A percentile compares a stretch with the other conserved stretches of the same genome.
Conservation (phyloP, 2,329 filamentous ascomycete genomes). For the Metarhizium album region DNA sequence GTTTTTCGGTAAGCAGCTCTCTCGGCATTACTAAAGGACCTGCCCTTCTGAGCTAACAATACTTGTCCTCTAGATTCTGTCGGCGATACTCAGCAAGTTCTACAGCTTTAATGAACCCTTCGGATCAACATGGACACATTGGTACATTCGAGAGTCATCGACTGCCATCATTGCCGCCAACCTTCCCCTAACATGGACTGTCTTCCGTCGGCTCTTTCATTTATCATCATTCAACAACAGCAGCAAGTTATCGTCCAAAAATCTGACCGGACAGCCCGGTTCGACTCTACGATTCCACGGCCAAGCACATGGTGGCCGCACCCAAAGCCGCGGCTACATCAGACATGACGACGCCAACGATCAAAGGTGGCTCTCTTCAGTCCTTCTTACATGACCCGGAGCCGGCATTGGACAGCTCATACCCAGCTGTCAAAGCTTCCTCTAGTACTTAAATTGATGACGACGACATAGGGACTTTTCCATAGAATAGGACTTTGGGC, state of each 20-base stretch:
- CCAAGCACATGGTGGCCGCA: constrained; percentile 10
- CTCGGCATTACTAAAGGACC: neutral
- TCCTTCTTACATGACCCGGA: constrained; percentile 3
- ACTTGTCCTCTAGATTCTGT: constrained; percentile 30
- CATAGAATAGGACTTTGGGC: no score
- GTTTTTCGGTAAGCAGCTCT: constrained; percentile 31
- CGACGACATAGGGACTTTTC: neutral
- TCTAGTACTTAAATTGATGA: neutral
- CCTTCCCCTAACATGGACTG: constrained; percentile 31
- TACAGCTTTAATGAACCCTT: constrained; percentile 31
- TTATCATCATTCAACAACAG: constrained; percentile 15
- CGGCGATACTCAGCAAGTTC: constrained; percentile 35
- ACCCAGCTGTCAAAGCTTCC: neutral
- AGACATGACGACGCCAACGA: constrained; percentile 1
- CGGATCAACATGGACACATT: constrained; percentile 28
- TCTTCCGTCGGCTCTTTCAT: constrained; percentile 27
- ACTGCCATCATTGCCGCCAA: constrained; percentile 34
- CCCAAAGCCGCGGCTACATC: neutral
- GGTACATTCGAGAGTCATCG: constrained; percentile 35
- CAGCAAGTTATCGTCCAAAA: constrained; percentile 11
- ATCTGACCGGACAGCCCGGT: neutral
- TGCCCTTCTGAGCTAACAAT: neutral
- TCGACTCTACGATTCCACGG: constrained; percentile 10
- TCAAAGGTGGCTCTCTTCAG: constrained; percentile 4
- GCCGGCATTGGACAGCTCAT: constrained; percentile 1